A percentile compares a stretch with the other conserved stretches of the same genome.
These are phyloP conservation scores for Acacia crassicarpa DNA, from an alignment of 306 rosid genomes.

Conservation along the genomic window DNA sequence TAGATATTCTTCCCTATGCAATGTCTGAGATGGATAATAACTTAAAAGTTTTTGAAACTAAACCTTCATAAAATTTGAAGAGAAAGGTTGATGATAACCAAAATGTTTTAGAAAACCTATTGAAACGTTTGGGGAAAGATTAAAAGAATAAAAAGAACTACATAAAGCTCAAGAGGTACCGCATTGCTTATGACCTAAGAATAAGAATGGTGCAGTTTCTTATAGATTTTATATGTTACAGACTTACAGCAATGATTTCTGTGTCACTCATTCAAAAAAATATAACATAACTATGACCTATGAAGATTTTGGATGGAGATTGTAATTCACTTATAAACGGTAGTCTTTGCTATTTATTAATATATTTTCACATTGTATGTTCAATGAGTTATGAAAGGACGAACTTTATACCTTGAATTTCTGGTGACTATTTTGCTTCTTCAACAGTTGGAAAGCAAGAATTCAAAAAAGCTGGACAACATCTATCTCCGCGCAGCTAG, in stretches of 20 bases:
- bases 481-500: conserved; percentile 45
- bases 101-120: not conserved
- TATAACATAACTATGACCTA: not conserved
- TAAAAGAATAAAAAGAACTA: not conserved
- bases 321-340: conserved; percentile 17
- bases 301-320: not conserved
- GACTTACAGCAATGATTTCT: not conserved
- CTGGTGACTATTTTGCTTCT: conserved; percentile 30
- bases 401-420: conserved; percentile 9
- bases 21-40: not conserved
- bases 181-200: not conserved
- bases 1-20: not conserved
- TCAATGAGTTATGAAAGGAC: not conserved
- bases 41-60: not conserved
- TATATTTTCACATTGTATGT: not conserved
- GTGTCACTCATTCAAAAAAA: not conserved
- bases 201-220: not conserved
- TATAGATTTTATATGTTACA: not conserved
- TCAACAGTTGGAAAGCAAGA: conserved; percentile 64
- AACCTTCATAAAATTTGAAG: not conserved
- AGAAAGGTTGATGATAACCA: not conserved
- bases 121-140: not conserved
- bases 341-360: not conserved
- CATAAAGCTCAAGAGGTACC: not conserved
- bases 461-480: conserved; percentile 54